A percentile compares a stretch with the other conserved stretches of the same genome.
Conservation (phyloP, 1,139 yeast species). For the Zygosaccharomyces sapae region DNA sequence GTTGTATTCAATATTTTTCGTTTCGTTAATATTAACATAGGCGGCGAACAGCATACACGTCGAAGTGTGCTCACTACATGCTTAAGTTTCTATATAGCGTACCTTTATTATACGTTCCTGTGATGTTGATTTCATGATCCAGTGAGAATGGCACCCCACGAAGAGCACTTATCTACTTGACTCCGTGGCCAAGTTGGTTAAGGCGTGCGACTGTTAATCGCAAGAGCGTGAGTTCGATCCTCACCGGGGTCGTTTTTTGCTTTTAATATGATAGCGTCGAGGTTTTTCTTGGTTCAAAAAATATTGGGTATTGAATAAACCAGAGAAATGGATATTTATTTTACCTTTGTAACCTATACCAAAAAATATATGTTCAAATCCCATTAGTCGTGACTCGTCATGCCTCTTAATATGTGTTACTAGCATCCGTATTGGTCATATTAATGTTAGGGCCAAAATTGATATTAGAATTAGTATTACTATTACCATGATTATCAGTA, state of each 20-base stretch:
- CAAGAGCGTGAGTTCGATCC: constrained; percentile 24
- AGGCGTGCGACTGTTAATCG: constrained; percentile 25
- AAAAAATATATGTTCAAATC: background rate
- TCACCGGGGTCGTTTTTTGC: constrained; percentile 18
- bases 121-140: too few species aligned
- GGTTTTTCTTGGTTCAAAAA: background rate
- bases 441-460: background rate
- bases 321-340: background rate
- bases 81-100: too few species aligned
- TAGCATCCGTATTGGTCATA: background rate
- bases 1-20: too few species aligned
- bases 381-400: constrained; percentile 1
- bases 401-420: background rate
- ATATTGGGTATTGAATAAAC: background rate
- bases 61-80: too few species aligned
- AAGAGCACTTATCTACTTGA: background rate
- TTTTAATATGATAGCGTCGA: background rate
- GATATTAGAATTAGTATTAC: background rate
- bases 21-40: too few species aligned
- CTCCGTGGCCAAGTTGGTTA: constrained; percentile 25
- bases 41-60: too few species aligned
- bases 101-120: too few species aligned
- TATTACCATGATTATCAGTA: too few species aligned
- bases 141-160: too few species aligned
- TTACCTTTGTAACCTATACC: background rate